Evolutionary conservation across 164 flowering plant genomes (phyloP), one percentile per base, ranked within the genome.

Genomic region (Magnolia sinica): DNA sequence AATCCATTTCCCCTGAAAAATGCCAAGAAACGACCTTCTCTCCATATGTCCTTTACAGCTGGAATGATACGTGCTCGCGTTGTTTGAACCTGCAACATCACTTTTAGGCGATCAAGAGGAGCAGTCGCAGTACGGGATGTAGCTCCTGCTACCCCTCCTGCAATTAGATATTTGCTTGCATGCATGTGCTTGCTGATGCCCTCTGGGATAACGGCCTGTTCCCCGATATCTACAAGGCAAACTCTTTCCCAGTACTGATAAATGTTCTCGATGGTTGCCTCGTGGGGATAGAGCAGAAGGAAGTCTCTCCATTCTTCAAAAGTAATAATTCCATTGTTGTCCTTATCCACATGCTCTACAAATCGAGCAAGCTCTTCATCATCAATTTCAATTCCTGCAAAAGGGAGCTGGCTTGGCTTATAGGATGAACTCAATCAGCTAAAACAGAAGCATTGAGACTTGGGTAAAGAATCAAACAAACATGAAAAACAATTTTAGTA

Each of bases 271-370:
- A 96, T 85, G 1, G 99, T 96, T 18, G 91, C 99, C 79, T 96
- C 99, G 67, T 96, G 99, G 7, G 99, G 99, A 78, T 94, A 94
- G 50, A 96, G 94, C n/a, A 96, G 86, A 70, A 96, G 92, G 82
- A 96, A 96, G 84, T 96, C 98, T 76, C 99, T 88, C 99, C 99
- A 96, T 81, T 94, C 99, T 84, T 94, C 97, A 82, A 96, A 96
- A 31, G 99, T 96, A 29, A 96, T 96, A 64, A 91, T 90, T 68
- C 99, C 99, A 82, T 94, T 91, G 63, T 92, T 94, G 78, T 96
- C 99, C 88, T 91, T 94, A 68, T 96, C 99, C 66, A 96, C 97
- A 81, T 84, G 97, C 85, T 96, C 98, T 52, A 96, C 95, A 86
- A 96, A 96, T 31, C 84, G 88, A 4, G 97, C 97, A 51, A 96